These are phyloP conservation scores for Hericium alpestre DNA, from an alignment of 768 basidiomycete species.

Conservation along the genomic window DNA sequence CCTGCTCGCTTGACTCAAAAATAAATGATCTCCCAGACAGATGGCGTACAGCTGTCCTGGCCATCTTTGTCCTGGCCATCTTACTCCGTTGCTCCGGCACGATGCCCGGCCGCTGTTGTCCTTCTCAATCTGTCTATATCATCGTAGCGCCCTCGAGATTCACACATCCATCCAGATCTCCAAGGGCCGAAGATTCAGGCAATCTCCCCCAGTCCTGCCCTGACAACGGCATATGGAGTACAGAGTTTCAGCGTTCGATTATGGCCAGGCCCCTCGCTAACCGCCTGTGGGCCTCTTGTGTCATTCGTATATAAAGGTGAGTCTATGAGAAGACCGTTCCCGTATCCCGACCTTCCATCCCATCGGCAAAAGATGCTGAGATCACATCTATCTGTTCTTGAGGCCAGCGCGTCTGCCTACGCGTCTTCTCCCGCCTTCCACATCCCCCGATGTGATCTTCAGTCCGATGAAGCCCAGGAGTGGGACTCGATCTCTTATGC, in stretches of 20 bases:
- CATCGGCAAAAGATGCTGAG: slow-evolving; percentile 5
- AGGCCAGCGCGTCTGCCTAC: slow-evolving; percentile 40
- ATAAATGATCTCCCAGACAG: no score
- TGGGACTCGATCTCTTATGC: slow-evolving; percentile 58
- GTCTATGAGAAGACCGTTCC: background rate
- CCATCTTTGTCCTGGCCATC: no score
- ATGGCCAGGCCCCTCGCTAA: background rate
- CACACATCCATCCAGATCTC: background rate
- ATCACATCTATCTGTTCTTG: slow-evolving; percentile 56
- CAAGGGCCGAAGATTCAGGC: background rate
- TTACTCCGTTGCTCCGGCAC: no score
- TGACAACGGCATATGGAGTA: slow-evolving; percentile 12
- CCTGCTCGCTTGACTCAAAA: no score
- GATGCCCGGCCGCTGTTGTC: background rate
- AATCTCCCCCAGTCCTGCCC: slow-evolving; percentile 2
- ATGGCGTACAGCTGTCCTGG: no score
- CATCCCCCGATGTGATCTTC: slow-evolving; percentile 38
- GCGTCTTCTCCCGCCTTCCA: slow-evolving; percentile 49
- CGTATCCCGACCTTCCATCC: slow-evolving; percentile 4
- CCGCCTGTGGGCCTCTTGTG: background rate
- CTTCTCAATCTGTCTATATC: background rate
- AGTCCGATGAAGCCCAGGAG: slow-evolving; percentile 30
- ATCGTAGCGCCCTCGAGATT: background rate
- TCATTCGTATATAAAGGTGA: slow-evolving; percentile 9
- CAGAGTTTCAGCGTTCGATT: slow-evolving; percentile 10